phyloP scores from a whole-genome alignment of 139 green algal species.

The Klebsormidium nitens region DNA sequence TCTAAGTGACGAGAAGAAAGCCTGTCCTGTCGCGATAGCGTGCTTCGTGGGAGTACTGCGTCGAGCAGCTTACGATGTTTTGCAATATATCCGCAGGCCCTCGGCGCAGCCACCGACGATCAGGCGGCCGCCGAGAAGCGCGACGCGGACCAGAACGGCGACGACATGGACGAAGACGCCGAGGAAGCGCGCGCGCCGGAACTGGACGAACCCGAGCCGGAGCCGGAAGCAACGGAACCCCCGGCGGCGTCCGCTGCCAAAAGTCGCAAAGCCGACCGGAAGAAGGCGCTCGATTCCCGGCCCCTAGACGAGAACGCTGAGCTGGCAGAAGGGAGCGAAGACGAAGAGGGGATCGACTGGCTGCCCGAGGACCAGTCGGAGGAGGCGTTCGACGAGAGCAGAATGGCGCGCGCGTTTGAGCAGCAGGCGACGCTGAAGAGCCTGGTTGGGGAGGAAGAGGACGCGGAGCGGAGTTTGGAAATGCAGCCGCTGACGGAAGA shows the following conservation, averaged over 20 bases:
- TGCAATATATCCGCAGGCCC: too few species aligned
- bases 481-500: conserved; percentile 26
- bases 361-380: background rate
- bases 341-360: background rate
- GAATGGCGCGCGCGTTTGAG: background rate
- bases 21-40: too few species aligned
- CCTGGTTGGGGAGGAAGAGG: conserved; percentile 14
- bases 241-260: conserved; percentile 27
- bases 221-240: conserved; percentile 7
- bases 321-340: background rate
- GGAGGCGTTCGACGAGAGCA: background rate
- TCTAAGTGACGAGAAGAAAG: too few species aligned
- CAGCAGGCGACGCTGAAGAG: conserved; percentile 14
- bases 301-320: conserved; percentile 8
- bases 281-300: conserved; percentile 3
- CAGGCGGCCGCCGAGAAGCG: conserved; percentile 51
- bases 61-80: conserved; percentile 15
- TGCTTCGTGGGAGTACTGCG: conserved; percentile 30
- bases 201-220: background rate
- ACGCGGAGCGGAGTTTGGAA: conserved; percentile 5
- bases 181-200: conserved; percentile 13
- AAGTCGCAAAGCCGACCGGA: conserved; percentile 19
- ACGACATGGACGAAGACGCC: conserved; percentile 17
- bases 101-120: conserved; percentile 85
- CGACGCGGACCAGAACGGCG: conserved; percentile 16